Evolutionary conservation across 768 basidiomycete genomes (phyloP).

Genomic region (Arthromyces matolae): DNA sequence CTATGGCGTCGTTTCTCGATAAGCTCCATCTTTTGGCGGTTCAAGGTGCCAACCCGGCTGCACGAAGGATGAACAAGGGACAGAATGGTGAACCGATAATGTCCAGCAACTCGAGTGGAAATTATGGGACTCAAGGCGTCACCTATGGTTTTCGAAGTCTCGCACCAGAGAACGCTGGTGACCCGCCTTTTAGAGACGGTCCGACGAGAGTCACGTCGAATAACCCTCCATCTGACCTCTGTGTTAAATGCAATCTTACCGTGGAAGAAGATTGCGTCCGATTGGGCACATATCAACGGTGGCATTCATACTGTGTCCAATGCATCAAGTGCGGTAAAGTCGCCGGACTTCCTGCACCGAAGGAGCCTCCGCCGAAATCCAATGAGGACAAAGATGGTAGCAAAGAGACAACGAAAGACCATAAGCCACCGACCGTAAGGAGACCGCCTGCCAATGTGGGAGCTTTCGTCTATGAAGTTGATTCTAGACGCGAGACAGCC

Average conservation of each 20-base stretch:
- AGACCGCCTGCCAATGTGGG: constrained; percentile 80
- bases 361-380: constrained; percentile 52
- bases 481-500: constrained; percentile 60
- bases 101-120: constrained; percentile 42
- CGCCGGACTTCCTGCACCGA: constrained; percentile 58
- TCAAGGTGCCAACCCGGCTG: constrained; percentile 77
- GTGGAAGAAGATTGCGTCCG: constrained; percentile 98
- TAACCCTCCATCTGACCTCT: constrained; percentile 85
- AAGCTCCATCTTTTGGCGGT: constrained; percentile 89
- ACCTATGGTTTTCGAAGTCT: constrained; percentile 92
- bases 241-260: constrained; percentile 81
- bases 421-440: constrained; percentile 60
- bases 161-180: constrained; percentile 87
- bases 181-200: constrained; percentile 68
- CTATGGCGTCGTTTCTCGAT: constrained; percentile 87
- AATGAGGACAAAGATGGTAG: constrained; percentile 45
- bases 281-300: constrained; percentile 92
- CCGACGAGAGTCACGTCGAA: constrained; percentile 52
- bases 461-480: constrained; percentile 74
- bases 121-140: constrained; percentile 79
- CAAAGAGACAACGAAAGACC: constrained; percentile 33
- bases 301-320: constrained; percentile 94
- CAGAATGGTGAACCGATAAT: constrained; percentile 60
- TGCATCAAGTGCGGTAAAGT: constrained; percentile 77
- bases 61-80: constrained; percentile 71